Conservation (phyloP, 805 yeast genomes). For the Phaffomyces antillensis region DNA sequence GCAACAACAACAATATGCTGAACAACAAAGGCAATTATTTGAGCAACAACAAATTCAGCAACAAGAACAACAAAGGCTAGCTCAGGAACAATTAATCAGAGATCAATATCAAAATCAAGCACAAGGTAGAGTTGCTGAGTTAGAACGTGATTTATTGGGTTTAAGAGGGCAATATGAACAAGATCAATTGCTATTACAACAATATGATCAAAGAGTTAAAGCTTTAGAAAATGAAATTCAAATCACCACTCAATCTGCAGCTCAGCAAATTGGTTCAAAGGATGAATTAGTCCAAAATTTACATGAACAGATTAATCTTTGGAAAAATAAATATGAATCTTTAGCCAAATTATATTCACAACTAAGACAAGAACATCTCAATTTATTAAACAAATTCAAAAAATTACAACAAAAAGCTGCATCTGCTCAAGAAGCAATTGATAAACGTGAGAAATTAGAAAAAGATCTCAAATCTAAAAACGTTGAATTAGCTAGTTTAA, state of each 20-base stretch:
- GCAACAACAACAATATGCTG: conserved; percentile 60
- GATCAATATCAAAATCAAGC: conserved; percentile 68
- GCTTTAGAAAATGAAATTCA: conserved; percentile 67
- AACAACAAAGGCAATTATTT: conserved; percentile 60
- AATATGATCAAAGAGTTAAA: conserved; percentile 80
- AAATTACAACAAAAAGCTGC: conserved; percentile 81
- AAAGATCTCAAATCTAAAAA: conserved; percentile 80
- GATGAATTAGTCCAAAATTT: conserved; percentile 62
- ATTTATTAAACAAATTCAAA: conserved; percentile 68
- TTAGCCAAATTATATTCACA: conserved; percentile 86
- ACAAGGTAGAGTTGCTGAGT: conserved; percentile 70
- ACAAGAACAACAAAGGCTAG: conserved; percentile 58
- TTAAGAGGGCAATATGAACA: conserved; percentile 78
- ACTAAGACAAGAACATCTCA: conserved; percentile 85
- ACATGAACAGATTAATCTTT: conserved; percentile 67
- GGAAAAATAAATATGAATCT: conserved; percentile 85
- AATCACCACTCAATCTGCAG: conserved; percentile 54
- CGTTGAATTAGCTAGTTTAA: conserved; percentile 80
- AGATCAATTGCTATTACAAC: conserved; percentile 76
- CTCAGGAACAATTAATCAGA: conserved; percentile 61
- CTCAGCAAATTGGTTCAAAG: conserved; percentile 67
- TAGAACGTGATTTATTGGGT: conserved; percentile 73
- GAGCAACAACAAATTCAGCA: conserved; percentile 70
- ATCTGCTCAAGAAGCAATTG: conserved; percentile 83
- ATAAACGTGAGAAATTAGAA: conserved; percentile 74